Percentiles rank a stretch among this genome's conserved stretches.
Evolutionary conservation across 2,329 filamentous ascomycete species (phyloP).

Genomic region (Ceratocystis huliohia): DNA sequence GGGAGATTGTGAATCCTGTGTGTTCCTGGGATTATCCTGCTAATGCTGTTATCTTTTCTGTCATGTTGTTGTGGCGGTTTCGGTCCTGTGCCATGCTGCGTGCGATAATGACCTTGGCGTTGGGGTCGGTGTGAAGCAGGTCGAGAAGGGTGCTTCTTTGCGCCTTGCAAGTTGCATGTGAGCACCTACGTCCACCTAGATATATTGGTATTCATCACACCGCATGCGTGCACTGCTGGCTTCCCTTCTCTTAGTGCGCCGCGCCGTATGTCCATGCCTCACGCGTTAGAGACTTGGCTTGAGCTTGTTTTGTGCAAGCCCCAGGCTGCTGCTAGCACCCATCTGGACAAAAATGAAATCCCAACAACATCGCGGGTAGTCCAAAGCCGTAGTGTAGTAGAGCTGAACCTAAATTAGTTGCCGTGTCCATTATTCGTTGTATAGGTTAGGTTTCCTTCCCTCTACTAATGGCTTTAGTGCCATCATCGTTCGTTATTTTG

Average conservation of each 20-base stretch:
- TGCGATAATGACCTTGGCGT: neutral
- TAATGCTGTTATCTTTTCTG: neutral
- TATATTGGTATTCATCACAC: neutral
- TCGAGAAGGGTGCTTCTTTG: neutral
- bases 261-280: too few species aligned
- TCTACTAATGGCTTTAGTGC: neutral
- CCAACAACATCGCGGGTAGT: constrained; percentile 1
- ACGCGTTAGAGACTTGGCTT: neutral
- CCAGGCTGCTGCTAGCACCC: neutral
- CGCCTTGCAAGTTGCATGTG: neutral
- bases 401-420: neutral
- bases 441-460: neutral
- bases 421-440: neutral
- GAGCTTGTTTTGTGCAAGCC: neutral
- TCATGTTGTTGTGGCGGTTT: neutral
- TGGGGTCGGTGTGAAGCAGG: neutral
- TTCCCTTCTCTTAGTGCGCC: neutral
- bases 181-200: neutral
- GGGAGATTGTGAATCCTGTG: constrained; percentile 3
- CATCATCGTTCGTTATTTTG: neutral
- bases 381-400: neutral
- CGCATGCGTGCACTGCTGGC: neutral
- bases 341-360: neutral
- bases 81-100: too few species aligned
- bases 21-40: neutral